Evolutionary conservation across 2,329 filamentous ascomycete species (phyloP).

Genomic region (Ophiostoma populinum): DNA sequence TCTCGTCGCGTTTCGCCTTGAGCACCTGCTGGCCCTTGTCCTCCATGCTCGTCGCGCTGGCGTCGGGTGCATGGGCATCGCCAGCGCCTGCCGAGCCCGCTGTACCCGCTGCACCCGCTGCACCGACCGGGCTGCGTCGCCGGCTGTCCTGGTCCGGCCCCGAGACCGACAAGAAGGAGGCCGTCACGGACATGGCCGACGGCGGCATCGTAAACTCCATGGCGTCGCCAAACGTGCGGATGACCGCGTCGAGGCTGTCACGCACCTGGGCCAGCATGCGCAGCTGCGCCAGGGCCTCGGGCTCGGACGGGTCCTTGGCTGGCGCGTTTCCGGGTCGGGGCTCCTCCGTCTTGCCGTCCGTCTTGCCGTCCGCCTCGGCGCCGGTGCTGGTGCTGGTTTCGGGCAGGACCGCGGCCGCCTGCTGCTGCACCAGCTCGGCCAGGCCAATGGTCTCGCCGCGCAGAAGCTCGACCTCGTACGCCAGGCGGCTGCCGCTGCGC

Average conservation of each 20-base stretch:
- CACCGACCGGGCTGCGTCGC: too few species aligned
- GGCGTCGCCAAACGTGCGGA: conserved; percentile 81
- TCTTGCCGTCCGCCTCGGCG: conserved; percentile 24
- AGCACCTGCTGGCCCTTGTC: conserved; percentile 77
- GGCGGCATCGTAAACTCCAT: conserved; percentile 92
- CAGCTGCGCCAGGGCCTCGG: conserved; percentile 57
- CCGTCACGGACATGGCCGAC: conserved; percentile 67
- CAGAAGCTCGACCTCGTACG: conserved; percentile 86
- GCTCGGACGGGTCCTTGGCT: conserved; percentile 25
- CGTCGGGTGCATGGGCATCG: background rate
- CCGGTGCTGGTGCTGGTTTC: too few species aligned
- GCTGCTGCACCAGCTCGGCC: conserved; percentile 47
- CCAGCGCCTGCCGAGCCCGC: background rate
- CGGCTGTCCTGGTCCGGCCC: conserved; percentile 53
- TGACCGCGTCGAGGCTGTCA: conserved; percentile 69
- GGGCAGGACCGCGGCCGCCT: conserved; percentile 37
- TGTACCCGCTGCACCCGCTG: conserved; percentile 12
- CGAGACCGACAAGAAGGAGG: conserved; percentile 78
- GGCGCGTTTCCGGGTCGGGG: conserved; percentile 1
- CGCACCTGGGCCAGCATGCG: conserved; percentile 72
- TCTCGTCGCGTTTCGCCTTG: conserved; percentile 51
- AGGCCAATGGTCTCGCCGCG: conserved; percentile 76
- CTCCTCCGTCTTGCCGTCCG: background rate
- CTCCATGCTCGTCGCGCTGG: conserved; percentile 34
- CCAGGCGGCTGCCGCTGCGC: conserved; percentile 68